phyloP scores from a whole-genome alignment of 345 rosid species.

The Psidium friedrichsthalianum region DNA sequence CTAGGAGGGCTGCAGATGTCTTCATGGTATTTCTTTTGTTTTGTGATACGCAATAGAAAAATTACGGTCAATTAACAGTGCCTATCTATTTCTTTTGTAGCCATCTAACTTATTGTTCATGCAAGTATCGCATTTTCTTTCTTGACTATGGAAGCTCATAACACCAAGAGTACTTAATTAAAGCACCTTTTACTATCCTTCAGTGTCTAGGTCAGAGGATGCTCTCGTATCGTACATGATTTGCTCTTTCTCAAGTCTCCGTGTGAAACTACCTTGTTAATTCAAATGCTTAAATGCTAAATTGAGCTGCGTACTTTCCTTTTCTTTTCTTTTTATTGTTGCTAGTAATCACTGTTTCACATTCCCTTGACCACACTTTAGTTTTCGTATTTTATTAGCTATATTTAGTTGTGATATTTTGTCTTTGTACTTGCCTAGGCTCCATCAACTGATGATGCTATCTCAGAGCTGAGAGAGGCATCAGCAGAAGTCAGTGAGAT shows the following conservation, averaged over 20 bases:
- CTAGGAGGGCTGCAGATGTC: not conserved
- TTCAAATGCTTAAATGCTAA: not conserved
- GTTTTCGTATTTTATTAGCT: not conserved
- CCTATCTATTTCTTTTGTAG: too few species aligned
- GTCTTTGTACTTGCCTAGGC: slow-evolving; percentile 40
- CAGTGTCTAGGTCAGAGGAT: not conserved
- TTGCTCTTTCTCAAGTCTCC: not conserved
- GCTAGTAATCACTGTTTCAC: not conserved
- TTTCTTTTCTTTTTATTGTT: not conserved
- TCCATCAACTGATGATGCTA: slow-evolving; percentile 91
- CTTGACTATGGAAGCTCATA: too few species aligned
- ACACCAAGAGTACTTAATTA: too few species aligned
- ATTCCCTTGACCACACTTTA: not conserved
- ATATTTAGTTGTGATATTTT: not conserved
- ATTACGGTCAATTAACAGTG: not conserved
- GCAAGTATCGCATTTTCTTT: too few species aligned
- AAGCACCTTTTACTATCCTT: too few species aligned
- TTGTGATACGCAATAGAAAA: not conserved
- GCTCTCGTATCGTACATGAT: not conserved
- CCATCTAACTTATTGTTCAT: too few species aligned
- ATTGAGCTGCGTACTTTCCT: not conserved
- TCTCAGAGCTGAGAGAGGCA: slow-evolving; percentile 75
- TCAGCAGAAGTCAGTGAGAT: slow-evolving; percentile 93
- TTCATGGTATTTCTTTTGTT: not conserved
- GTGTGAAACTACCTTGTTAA: not conserved